Evolutionary conservation across 2,329 filamentous ascomycete genomes (phyloP), one percentile per base, ranked within the genome.

Genomic region (Tetracladium maxilliforme): DNA sequence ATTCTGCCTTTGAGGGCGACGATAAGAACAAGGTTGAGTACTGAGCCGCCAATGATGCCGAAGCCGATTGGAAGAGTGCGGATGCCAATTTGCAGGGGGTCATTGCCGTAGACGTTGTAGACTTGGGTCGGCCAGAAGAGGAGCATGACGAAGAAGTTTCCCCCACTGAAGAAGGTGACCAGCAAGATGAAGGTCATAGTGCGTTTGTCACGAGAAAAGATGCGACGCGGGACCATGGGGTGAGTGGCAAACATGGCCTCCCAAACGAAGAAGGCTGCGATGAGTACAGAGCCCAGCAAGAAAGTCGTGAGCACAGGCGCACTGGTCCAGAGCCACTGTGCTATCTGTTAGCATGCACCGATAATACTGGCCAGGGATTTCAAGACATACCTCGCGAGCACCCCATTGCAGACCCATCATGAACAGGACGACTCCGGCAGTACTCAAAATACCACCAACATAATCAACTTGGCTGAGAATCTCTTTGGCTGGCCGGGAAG

Each of bases 31-130:
- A 78, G 54, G 4, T 65, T 61, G 32, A 74, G 52, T 27, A 61
- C 60, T 14, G 71, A 70, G 9, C 74, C 74, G 17, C 47, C 48
- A 17, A 78, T 55, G 38, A 78, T 73, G 14, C 61, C 61, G 31
- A 77, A 69, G 3, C 68, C 71, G 32, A 78, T 60, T 2, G 73
- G 72, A 6, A 80, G 45, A 20, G 67, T 68, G 29, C 73, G 62
- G 30, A 79, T 48, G n/a, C 74, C 74, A 27, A 78, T 62, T 13
- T 56, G 58, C 11, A 73, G 44, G 1, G 71, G 70, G 33, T 76
- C 66, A 33, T 77, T 66, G 6, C 67, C 67, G 39, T 74, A 75
- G 7, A 74, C 61, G 34, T 74, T 74, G 48, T 67, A 72, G 2
- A 65, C 61, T 42, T 76, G 63, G 0, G 66, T 70, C 5, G 67